phyloP scores from a whole-genome alignment of 1,139 yeast genomes.

The Lodderomyces oxycetoniae region DNA sequence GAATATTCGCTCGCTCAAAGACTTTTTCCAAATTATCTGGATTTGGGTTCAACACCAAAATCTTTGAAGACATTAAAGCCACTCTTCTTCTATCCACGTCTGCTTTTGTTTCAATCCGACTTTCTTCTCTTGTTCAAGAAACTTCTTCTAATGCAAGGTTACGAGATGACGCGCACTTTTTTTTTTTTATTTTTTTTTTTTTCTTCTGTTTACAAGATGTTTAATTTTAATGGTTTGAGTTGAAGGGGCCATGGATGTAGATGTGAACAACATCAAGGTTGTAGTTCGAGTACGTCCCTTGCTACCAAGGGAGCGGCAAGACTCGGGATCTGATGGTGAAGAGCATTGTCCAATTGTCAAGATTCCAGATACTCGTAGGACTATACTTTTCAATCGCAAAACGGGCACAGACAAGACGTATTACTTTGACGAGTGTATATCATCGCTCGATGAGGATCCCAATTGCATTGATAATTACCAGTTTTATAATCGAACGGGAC shows the following conservation, averaged over 20 bases:
- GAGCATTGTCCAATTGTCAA: too few relatives aligned
- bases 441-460: constrained; percentile 45
- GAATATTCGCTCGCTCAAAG: constrained; percentile 43
- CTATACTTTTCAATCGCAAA: constrained; percentile 22
- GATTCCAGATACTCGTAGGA: too few relatives aligned
- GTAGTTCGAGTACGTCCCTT: constrained; percentile 46
- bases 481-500: constrained; percentile 53
- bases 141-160: too few relatives aligned
- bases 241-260: constrained; percentile 5
- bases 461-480: constrained; percentile 44
- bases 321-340: neutral
- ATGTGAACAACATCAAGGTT: constrained; percentile 34
- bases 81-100: too few relatives aligned
- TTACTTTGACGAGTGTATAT: constrained; percentile 54
- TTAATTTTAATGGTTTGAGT: too few relatives aligned
- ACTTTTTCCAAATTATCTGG: constrained; percentile 37
- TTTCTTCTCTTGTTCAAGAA: neutral
- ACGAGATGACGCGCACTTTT: too few relatives aligned
- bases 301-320: constrained; percentile 27
- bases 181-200: too few relatives aligned
- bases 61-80: too few relatives aligned
- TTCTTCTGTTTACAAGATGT: too few relatives aligned
- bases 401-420: constrained; percentile 29
- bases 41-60: constrained; percentile 42
- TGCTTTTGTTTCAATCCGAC: neutral